phyloP scores from a whole-genome alignment of 2,329 filamentous ascomycete species.

The Samsoniella hepiali region DNA sequence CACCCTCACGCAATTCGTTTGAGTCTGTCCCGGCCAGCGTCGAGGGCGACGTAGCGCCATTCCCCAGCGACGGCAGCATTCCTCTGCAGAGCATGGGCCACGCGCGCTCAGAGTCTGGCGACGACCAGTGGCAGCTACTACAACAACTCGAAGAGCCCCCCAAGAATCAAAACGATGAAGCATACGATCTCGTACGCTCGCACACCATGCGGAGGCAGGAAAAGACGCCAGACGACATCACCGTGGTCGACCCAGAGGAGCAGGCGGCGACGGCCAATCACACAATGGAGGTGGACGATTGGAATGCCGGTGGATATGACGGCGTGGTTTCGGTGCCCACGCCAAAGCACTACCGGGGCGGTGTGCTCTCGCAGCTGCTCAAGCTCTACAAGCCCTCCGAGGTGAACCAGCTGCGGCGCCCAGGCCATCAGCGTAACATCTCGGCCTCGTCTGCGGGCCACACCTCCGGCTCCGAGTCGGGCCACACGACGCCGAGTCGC shows the following conservation, averaged over 20 bases:
- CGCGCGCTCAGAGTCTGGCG: constrained; percentile 15
- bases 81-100: constrained; percentile 32
- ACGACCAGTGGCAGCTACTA: constrained; percentile 19
- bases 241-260: constrained; percentile 22
- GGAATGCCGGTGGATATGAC: constrained; percentile 40
- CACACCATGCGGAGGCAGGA: constrained; percentile 31
- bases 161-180: constrained; percentile 34
- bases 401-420: constrained; percentile 16
- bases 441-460: constrained; percentile 13
- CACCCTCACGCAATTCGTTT: constrained; percentile 37
- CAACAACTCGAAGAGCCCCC: constrained; percentile 21
- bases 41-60: constrained; percentile 24
- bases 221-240: constrained; percentile 18
- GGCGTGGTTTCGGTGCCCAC: constrained; percentile 40
- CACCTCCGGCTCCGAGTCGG: constrained; percentile 28
- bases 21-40: constrained; percentile 28
- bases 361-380: constrained; percentile 44
- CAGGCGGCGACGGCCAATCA: constrained; percentile 16
- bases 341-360: constrained; percentile 42
- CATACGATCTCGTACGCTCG: constrained; percentile 42
- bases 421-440: constrained; percentile 24
- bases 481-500: constrained; percentile 41
- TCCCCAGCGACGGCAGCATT: constrained; percentile 28
- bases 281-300: constrained; percentile 28
- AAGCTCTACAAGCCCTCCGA: constrained; percentile 44